Base-by-base conservation (phyloP, 345 rosid genomes). In the Tarenaya hassleriana region DNA sequence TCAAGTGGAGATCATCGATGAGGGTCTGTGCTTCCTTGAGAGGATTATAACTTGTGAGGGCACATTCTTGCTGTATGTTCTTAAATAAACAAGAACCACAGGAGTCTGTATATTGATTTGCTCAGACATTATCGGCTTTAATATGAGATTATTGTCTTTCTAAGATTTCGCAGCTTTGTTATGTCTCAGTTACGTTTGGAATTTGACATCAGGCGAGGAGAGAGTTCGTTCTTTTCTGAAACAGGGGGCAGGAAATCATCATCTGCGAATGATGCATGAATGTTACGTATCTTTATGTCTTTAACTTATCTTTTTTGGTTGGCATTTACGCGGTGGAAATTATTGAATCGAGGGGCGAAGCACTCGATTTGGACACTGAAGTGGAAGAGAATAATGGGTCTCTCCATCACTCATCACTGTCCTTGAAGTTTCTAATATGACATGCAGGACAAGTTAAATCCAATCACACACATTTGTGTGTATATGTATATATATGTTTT, bases 1-100 rank as follows among this genome's bases (percentile, higher is more conserved):
- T n/a, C n/a, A n/a, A n/a, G n/a, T n/a, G n/a, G n/a, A n/a, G n/a
- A n/a, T n/a, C n/a, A n/a, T n/a, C n/a, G n/a, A n/a, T n/a, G n/a
- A n/a, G n/a, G n/a, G n/a, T n/a, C n/a, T n/a, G n/a, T n/a, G n/a
- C n/a, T n/a, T n/a, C n/a, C n/a, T n/a, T n/a, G n/a, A n/a, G n/a
- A n/a, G n/a, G n/a, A n/a, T 64, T 7, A 31, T 50, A 43, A 43
- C 69, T 50, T 50, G 37, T 39, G 46, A 38, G 59, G 64, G 59
- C 43, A 39, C 55, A 52, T 51, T 39, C n/a, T n/a, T n/a, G n/a
- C n/a, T n/a, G 19, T 53, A 58, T 58, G 43, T 37, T 65, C n/a
- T 46, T 51, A 27, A 66, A 58, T 58, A 58, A 58, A 18, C 44
- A 4, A 42, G 54, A 51, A 52, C 60, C 16, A 9, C 3, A 34